Percentiles rank a stretch among this genome's conserved stretches.
phyloP scores from a whole-genome alignment of 441 rosid genomes.

The Arabidopsis lyrata region DNA sequence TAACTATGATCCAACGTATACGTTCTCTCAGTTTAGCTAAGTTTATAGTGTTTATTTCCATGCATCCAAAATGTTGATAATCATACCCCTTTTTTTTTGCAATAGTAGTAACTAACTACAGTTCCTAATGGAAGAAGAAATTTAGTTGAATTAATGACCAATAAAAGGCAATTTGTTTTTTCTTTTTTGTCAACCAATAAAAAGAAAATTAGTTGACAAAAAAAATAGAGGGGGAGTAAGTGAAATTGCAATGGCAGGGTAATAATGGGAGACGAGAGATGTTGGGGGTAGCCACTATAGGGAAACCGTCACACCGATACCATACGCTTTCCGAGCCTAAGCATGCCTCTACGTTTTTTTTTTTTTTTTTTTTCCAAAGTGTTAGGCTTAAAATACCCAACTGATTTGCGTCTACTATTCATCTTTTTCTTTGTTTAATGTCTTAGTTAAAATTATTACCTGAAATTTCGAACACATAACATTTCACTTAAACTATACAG shows the following conservation, averaged over 20 bases:
- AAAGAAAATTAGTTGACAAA: neutral
- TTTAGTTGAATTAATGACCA: conserved; percentile 2
- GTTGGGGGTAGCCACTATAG: neutral
- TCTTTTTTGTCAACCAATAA: neutral
- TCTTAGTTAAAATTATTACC: neutral
- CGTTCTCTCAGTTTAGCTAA: neutral
- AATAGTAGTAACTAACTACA: no score
- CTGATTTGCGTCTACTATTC: neutral
- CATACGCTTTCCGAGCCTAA: neutral
- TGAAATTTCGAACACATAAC: neutral
- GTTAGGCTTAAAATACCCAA: no score
- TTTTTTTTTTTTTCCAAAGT: neutral
- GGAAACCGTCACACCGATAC: neutral
- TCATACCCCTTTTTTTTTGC: neutral
- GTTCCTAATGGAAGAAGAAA: neutral
- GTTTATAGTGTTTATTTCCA: neutral
- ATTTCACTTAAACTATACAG: neutral
- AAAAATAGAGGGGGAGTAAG: neutral
- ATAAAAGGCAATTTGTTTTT: neutral
- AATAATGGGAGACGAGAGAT: neutral
- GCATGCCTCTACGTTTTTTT: neutral
- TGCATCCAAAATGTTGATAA: neutral
- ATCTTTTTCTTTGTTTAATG: neutral
- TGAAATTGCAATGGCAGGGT: neutral
- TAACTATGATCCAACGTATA: neutral